These are phyloP conservation scores for Calonectria fujianensis DNA, from an alignment of 2,329 filamentous ascomycete species.

Conservation along the genomic window DNA sequence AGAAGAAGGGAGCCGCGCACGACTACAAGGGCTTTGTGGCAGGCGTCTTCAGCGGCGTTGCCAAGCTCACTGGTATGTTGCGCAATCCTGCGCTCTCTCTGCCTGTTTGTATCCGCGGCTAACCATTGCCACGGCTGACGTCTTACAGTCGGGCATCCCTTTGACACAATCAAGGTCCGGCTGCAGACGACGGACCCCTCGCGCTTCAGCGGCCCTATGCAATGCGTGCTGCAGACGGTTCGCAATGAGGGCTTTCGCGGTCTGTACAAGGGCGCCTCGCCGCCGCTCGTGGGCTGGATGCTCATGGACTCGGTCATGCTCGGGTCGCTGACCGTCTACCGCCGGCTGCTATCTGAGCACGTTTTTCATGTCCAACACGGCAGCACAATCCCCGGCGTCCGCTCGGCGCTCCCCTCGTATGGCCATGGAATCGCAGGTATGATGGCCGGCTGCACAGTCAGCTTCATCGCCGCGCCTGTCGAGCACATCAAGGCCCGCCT, in stretches of 20 bases:
- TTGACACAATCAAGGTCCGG: conserved; percentile 98
- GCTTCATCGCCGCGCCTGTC: conserved; percentile 93
- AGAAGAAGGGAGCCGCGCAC: conserved; percentile 56
- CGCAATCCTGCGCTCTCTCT: neutral
- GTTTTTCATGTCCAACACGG: conserved; percentile 76
- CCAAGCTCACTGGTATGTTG: conserved; percentile 85
- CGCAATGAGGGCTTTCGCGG: conserved; percentile 89
- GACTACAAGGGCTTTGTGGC: conserved; percentile 97
- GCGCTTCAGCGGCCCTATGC: conserved; percentile 89
- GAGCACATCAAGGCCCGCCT: conserved; percentile 96
- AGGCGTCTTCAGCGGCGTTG: conserved; percentile 95
- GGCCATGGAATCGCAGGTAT: conserved; percentile 93
- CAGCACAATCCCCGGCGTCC: conserved; percentile 35
- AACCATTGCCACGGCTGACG: neutral
- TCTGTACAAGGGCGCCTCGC: conserved; percentile 95
- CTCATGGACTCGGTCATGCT: conserved; percentile 96
- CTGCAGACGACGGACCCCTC: conserved; percentile 87
- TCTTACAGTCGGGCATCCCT: conserved; percentile 78
- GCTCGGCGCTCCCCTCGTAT: conserved; percentile 77
- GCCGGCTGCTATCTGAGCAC: conserved; percentile 86
- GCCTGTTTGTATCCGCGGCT: conserved; percentile 26
- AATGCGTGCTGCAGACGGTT: conserved; percentile 90
- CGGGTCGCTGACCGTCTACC: conserved; percentile 92
- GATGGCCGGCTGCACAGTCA: conserved; percentile 91
- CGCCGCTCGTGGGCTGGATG: conserved; percentile 97